Evolutionary conservation across 2,329 filamentous ascomycete species (phyloP).

Genomic region (Endoconidiophora laricicola): DNA sequence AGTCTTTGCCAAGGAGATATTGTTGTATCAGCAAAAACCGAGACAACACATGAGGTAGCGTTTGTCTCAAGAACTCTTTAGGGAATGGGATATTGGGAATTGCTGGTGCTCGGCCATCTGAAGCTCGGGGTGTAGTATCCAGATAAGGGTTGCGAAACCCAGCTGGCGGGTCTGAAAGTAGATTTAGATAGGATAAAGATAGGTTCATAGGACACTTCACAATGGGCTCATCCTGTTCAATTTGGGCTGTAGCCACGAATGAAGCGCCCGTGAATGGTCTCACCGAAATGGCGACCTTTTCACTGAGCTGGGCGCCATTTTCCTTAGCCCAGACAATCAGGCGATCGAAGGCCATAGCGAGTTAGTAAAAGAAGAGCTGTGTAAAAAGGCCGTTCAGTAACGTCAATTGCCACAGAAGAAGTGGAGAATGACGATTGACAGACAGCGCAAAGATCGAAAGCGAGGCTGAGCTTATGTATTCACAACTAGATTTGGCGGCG

Average conservation of each 20-base stretch:
- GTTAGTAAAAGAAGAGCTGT: too few relatives aligned
- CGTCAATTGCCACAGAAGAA: too few relatives aligned
- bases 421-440: too few relatives aligned
- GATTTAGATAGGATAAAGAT: slow-evolving; percentile 43
- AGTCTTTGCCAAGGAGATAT: slow-evolving; percentile 38
- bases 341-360: slow-evolving; percentile 1
- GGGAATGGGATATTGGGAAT: slow-evolving; percentile 25
- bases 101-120: not conserved
- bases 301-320: slow-evolving; percentile 32
- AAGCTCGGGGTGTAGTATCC: too few relatives aligned
- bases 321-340: slow-evolving; percentile 33
- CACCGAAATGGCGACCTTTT: slow-evolving; percentile 34
- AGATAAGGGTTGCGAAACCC: slow-evolving; percentile 13
- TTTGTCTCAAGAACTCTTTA: slow-evolving; percentile 28
- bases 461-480: too few relatives aligned
- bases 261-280: slow-evolving; percentile 36
- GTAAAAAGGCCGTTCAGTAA: too few relatives aligned
- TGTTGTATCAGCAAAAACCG: slow-evolving; percentile 56
- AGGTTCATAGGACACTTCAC: slow-evolving; percentile 35
- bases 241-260: slow-evolving; percentile 30
- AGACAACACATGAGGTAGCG: slow-evolving; percentile 42
- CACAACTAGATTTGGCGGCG: too few relatives aligned
- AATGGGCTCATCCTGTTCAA: slow-evolving; percentile 25
- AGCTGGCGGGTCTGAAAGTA: slow-evolving; percentile 21
- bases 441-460: too few relatives aligned